Conservation (phyloP, 768 basidiomycete species). For the Paxillus involutus region DNA sequence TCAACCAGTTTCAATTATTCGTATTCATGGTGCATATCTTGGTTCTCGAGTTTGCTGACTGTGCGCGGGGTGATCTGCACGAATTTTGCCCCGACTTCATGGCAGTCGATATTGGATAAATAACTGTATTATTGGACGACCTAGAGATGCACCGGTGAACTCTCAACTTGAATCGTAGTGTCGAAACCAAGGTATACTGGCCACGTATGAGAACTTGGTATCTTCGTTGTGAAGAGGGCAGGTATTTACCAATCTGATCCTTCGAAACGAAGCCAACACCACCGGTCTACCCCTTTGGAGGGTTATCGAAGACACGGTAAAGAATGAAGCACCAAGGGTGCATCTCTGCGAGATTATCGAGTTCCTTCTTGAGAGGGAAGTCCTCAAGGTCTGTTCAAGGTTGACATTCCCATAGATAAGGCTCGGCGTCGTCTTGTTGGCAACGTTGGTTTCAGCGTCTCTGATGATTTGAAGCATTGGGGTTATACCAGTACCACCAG, state of each 20-base stretch:
- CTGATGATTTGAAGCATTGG: conserved; percentile 99
- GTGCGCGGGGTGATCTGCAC: conserved; percentile 65
- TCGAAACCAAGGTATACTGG: conserved; percentile 33
- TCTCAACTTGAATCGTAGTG: neutral
- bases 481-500: too few species aligned
- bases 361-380: conserved; percentile 85
- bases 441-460: too few species aligned
- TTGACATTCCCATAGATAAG: conserved; percentile 98
- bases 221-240: conserved; percentile 64
- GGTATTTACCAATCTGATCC: conserved; percentile 81
- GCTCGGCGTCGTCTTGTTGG: conserved; percentile 71
- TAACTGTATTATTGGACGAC: conserved; percentile 43
- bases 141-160: conserved; percentile 33
- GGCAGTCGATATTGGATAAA: conserved; percentile 63
- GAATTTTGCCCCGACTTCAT: conserved; percentile 58
- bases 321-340: conserved; percentile 74
- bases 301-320: conserved; percentile 93
- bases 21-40: conserved; percentile 37
- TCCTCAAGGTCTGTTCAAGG: conserved; percentile 53
- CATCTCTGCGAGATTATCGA: conserved; percentile 71
- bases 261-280: conserved; percentile 92
- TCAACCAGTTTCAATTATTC: conserved; percentile 10
- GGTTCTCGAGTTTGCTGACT: conserved; percentile 90
- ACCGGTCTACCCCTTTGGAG: conserved; percentile 82
- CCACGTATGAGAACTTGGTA: conserved; percentile 89